These are phyloP conservation scores for Crepidotus variabilis DNA, from an alignment of 768 basidiomycete genomes.

Conservation along the genomic window DNA sequence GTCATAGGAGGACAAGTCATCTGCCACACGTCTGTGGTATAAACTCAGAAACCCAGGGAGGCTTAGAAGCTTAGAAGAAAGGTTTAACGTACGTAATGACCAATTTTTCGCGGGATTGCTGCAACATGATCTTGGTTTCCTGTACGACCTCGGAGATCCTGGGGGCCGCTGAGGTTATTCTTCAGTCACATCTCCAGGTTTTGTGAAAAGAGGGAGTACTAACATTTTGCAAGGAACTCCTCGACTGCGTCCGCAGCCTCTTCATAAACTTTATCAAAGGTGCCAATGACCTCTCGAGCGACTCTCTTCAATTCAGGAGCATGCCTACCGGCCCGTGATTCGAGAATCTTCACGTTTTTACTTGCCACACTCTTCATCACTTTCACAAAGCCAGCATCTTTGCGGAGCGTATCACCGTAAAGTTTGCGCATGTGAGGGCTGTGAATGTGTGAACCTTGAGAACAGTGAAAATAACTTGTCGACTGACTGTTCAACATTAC, in stretches of 20 bases:
- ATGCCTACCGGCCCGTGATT: conserved; percentile 74
- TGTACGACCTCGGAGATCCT: conserved; percentile 85
- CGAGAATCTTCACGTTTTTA: conserved; percentile 74
- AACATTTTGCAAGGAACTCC: conserved; percentile 90
- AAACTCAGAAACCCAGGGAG: conserved; percentile 16
- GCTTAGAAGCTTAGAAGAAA: neutral
- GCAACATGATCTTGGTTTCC: conserved; percentile 87
- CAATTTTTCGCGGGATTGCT: conserved; percentile 86
- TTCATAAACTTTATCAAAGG: conserved; percentile 93
- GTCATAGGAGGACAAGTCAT: conserved; percentile 78
- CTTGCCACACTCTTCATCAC: conserved; percentile 93
- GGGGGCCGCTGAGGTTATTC: conserved; percentile 63
- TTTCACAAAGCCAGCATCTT: conserved; percentile 96
- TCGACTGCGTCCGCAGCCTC: conserved; percentile 92
- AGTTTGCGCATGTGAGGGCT: conserved; percentile 99
- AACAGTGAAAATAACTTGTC: conserved; percentile 23
- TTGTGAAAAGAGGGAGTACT: conserved; percentile 21
- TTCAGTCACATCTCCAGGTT: conserved; percentile 7
- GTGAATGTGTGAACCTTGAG: neutral
- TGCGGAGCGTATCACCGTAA: conserved; percentile 89
- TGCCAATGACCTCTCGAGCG: conserved; percentile 88
- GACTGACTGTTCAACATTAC: conserved; percentile 79
- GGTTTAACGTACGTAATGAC: conserved; percentile 76
- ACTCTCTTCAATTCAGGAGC: conserved; percentile 76
- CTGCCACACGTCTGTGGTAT: conserved; percentile 64